phyloP scores from a whole-genome alignment of 805 yeast species.

The Wickerhamiella kazuoi region DNA sequence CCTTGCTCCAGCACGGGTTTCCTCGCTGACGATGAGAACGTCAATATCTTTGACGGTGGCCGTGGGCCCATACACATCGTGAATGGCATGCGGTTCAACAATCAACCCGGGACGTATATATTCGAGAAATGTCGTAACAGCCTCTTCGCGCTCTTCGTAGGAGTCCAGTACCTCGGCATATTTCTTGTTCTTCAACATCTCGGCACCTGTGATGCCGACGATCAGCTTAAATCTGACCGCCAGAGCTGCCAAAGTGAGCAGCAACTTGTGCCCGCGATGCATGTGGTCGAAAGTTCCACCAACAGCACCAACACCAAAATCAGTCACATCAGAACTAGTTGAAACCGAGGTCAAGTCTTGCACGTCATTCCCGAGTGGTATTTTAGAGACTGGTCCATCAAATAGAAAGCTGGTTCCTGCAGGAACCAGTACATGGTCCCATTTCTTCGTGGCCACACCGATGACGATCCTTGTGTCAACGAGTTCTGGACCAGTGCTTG shows the following conservation, averaged over 20 bases:
- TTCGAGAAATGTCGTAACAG: conserved; percentile 33
- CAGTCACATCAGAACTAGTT: not conserved
- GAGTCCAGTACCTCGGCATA: conserved; percentile 46
- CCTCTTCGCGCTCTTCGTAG: conserved; percentile 32
- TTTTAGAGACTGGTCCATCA: not conserved
- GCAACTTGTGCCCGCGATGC: conserved; percentile 86
- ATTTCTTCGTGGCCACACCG: not conserved
- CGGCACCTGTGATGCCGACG: conserved; percentile 70
- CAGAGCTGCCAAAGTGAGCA: conserved; percentile 56
- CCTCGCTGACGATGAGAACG: conserved; percentile 64
- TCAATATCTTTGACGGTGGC: conserved; percentile 57
- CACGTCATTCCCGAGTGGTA: not conserved
- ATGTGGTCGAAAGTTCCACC: conserved; percentile 97
- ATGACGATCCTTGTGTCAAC: conserved; percentile 6
- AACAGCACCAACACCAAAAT: conserved; percentile 27
- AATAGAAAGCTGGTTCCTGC: not conserved
- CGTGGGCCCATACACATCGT: conserved; percentile 90
- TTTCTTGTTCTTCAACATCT: conserved; percentile 56
- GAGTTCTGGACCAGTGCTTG: not conserved
- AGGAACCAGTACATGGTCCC: conserved; percentile 1
- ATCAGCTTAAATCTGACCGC: conserved; percentile 39
- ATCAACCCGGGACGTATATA: conserved; percentile 29
- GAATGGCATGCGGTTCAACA: conserved; percentile 42
- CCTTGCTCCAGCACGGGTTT: conserved; percentile 59
- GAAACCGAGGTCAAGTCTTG: not conserved